Evolutionary conservation across 192 early-diverging fungal genomes (phyloP).

Genomic region (Dimargaris cristalligena): DNA sequence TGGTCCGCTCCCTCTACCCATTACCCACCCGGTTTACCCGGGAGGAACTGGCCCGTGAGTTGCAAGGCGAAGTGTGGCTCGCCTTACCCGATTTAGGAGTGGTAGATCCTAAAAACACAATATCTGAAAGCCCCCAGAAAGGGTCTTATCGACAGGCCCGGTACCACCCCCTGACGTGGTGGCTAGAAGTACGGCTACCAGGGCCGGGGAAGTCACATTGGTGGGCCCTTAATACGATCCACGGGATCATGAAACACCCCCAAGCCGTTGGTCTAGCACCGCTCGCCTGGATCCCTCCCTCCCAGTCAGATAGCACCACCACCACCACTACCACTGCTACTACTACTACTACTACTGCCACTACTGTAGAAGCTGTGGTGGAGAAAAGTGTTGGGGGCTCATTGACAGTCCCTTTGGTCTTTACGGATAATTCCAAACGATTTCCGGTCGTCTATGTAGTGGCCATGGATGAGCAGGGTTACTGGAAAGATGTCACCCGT

Average conservation of each 20-base stretch:
- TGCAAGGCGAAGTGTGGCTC: conserved; percentile 12
- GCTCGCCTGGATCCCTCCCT: conserved; percentile 17
- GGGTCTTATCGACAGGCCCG: conserved; percentile 12
- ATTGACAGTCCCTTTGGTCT: background rate
- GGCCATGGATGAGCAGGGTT: conserved; percentile 32
- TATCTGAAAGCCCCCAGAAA: background rate
- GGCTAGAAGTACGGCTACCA: conserved; percentile 19
- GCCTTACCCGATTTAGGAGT: too few relatives aligned
- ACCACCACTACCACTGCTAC: background rate
- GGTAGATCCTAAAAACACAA: background rate
- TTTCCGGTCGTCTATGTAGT: conserved; percentile 41
- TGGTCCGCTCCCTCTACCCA: conserved; percentile 21
- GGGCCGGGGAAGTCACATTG: conserved; percentile 13
- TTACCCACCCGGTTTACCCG: conserved; percentile 19
- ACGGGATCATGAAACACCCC: conserved; percentile 31
- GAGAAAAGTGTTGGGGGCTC: background rate
- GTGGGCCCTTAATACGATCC: conserved; percentile 39
- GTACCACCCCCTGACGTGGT: conserved; percentile 22
- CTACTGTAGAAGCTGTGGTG: too few relatives aligned
- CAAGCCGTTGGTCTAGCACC: conserved; percentile 28
- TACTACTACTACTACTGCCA: background rate
- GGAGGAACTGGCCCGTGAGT: conserved; percentile 13
- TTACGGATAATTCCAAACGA: background rate
- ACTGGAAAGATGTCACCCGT: conserved; percentile 48
- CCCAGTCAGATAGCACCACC: conserved; percentile 14